These are phyloP conservation scores for Bipolaris oryzae DNA, from an alignment of 2,329 filamentous ascomycete genomes.

Conservation along the genomic window DNA sequence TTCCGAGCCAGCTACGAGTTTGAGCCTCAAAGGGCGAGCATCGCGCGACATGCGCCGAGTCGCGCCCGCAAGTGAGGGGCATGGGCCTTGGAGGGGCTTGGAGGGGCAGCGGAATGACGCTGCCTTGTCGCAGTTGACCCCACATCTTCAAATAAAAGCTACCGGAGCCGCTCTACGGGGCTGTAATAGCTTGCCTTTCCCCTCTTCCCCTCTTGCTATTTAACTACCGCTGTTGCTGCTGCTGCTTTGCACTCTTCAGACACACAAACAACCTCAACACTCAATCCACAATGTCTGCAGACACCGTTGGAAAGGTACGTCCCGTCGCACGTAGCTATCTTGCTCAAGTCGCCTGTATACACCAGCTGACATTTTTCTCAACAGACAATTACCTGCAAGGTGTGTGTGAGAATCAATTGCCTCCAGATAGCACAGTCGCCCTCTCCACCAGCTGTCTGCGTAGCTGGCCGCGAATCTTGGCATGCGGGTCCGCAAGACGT, in stretches of 20 bases:
- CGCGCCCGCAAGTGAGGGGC: slow-evolving; percentile 36
- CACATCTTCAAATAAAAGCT: slow-evolving; percentile 32
- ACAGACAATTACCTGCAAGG: slow-evolving; percentile 91
- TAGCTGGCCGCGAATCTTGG: slow-evolving; percentile 21
- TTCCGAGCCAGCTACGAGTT: slow-evolving; percentile 32
- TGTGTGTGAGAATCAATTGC: slow-evolving; percentile 66
- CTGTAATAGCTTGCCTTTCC: slow-evolving; percentile 17
- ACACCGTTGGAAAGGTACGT: slow-evolving; percentile 60
- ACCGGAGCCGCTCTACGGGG: slow-evolving; percentile 27
- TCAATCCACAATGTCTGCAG: slow-evolving; percentile 54
- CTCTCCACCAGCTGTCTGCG: neutral
- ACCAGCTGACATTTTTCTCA: slow-evolving; percentile 12
- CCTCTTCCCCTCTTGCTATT: slow-evolving; percentile 15
- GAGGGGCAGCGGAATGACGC: slow-evolving; percentile 33
- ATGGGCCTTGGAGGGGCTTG: slow-evolving; percentile 29
- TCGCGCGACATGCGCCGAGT: slow-evolving; percentile 29
- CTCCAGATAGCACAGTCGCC: slow-evolving; percentile 13
- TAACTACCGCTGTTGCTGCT: slow-evolving; percentile 8
- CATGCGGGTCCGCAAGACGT: slow-evolving; percentile 39
- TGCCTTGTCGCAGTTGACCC: slow-evolving; percentile 22
- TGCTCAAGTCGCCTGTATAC: neutral
- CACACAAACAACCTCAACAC: slow-evolving; percentile 19
- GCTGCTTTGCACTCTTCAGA: slow-evolving; percentile 12
- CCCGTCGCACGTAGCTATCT: neutral
- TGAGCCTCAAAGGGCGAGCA: slow-evolving; percentile 35